phyloP scores from a whole-genome alignment of 192 early-diverging fungal genomes.

The Backusella psychrophila region DNA sequence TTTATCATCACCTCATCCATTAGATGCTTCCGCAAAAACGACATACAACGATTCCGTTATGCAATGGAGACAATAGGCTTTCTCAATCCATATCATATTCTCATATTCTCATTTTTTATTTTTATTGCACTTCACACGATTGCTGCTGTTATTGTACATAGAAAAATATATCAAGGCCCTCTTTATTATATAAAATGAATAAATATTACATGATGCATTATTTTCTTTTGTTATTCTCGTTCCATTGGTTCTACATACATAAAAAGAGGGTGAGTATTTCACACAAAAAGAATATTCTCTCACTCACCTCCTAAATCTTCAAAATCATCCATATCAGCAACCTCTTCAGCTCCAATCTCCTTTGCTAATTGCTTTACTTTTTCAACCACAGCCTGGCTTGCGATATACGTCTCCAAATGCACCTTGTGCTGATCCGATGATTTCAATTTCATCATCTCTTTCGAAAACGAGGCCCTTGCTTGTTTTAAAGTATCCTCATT shows the following conservation, averaged over 20 bases:
- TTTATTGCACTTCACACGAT: not conserved
- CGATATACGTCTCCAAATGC: slow-evolving; percentile 17
- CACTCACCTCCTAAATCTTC: slow-evolving; percentile 25
- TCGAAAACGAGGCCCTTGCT: not conserved
- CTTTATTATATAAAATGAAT: not conserved
- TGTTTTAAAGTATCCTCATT: not conserved
- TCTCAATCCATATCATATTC: not conserved
- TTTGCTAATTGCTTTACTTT: not conserved
- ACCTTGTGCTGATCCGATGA: not conserved
- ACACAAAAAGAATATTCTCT: not conserved
- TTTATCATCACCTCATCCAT: slow-evolving; percentile 5
- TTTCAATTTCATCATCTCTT: not conserved
- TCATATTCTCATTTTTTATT: not conserved
- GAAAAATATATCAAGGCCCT: not conserved
- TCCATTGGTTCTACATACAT: not conserved
- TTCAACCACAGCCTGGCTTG: not conserved
- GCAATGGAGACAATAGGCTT: not conserved
- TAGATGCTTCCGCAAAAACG: not conserved
- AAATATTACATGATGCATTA: too few species aligned
- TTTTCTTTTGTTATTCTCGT: not conserved
- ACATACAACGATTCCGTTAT: not conserved
- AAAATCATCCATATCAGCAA: not conserved
- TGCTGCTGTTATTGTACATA: not conserved
- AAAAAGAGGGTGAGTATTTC: not conserved
- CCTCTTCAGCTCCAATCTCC: not conserved